Evolutionary conservation across 2,329 filamentous ascomycete genomes (phyloP), one percentile per base, ranked within the genome.

Genomic region (Aspergillus ochraceoroseus): DNA sequence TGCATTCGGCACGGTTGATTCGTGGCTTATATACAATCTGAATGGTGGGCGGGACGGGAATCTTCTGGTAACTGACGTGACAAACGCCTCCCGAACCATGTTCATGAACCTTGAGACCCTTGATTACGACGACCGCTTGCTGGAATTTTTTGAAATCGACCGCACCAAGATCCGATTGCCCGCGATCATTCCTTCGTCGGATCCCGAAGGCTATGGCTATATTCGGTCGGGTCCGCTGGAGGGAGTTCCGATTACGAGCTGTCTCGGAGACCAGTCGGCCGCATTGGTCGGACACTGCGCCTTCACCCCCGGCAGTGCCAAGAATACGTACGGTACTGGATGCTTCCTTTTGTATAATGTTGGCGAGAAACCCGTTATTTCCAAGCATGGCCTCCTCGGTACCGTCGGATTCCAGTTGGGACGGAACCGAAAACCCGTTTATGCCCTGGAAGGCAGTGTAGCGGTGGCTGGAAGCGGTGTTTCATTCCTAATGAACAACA

Each of bases 311-410:
- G 88, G 88, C 36, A 78, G 80, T 54, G 88, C 87, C 30, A 94
- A 94, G 73, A 94, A 92, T 65, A 94, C 87, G 0, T 94, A 94
- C 61, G 87, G 87, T 26, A 94, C 87, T 0, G 87, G 87, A 28
- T 92, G 86, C 61, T 94, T 94, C 71, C 70, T 94, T 51, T 75
- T 94, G 3, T 94, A 92, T 70, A 94, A 94, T 56, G 85, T 94
- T 22, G 88, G 88, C 37, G 75, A 80, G 27, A 82, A 87, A 63
- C 88, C 88, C 5, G 86, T 94, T 38, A 83, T 94, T 43, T 94
- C 88, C 7, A 83, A 77, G 45, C 82, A 87, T 43, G 88, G 88
- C 7, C 73, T 95, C 19, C 72, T 95, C 26, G 82, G 84, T n/a
- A 95, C 88, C 0, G 81, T 95, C 15, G 88, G 85, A 3, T 95